Conservation (phyloP, 2,329 filamentous ascomycete genomes). For the Pseudocercospora musae region DNA sequence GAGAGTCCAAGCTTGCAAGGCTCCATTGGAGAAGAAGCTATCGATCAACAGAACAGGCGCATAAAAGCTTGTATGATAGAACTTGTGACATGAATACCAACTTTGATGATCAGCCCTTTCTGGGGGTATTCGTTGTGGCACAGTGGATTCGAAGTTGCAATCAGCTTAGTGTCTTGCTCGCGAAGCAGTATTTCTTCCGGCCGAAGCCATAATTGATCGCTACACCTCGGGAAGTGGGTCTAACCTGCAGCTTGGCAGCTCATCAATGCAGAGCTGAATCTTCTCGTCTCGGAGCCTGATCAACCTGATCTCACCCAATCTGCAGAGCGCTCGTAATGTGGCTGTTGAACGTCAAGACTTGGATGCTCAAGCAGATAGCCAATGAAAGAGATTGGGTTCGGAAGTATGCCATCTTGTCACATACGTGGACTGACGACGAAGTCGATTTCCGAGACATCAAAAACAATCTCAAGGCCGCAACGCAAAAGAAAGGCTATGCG, state of each 20-base stretch:
- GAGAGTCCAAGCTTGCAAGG: background rate
- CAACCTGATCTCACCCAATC: background rate
- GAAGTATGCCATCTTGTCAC: background rate
- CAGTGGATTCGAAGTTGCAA: background rate
- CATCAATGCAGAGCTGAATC: background rate
- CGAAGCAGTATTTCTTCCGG: background rate
- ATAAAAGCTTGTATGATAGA: background rate
- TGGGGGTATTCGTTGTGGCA: background rate
- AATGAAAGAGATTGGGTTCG: background rate
- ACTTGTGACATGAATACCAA: background rate
- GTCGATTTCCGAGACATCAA: background rate
- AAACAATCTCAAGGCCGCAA: background rate
- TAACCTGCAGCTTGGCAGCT: background rate
- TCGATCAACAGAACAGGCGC: background rate
- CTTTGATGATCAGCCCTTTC: slow-evolving; percentile 1
- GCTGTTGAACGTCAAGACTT: background rate
- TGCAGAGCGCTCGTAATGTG: background rate
- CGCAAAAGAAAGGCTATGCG: slow-evolving; percentile 8
- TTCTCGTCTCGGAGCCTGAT: background rate
- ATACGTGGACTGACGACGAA: background rate
- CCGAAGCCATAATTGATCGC: background rate
- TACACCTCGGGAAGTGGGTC: background rate
- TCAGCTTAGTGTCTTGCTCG: background rate
- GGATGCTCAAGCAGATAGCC: background rate
- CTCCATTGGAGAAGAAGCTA: background rate